Evolutionary conservation across 306 rosid species (phyloP).

Genomic region (Quercus robur): DNA sequence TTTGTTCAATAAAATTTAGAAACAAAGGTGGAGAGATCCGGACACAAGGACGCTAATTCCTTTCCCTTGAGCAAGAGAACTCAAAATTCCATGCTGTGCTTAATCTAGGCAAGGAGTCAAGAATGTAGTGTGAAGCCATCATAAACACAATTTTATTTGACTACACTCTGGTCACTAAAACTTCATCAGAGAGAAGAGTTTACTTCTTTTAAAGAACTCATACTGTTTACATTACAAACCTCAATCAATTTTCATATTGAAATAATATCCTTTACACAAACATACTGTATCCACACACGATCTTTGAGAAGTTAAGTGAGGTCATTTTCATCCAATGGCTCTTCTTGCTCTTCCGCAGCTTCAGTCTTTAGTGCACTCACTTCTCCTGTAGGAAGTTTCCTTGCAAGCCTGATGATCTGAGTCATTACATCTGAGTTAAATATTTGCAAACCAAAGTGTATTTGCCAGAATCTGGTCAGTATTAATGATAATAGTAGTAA

Average conservation of each 20-base stretch:
- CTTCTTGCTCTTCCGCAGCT: constrained; percentile 42
- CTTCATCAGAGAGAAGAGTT: no score
- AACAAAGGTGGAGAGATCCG: no score
- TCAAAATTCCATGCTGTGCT: no score
- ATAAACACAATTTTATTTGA: no score
- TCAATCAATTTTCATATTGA: background rate
- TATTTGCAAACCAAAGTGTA: background rate
- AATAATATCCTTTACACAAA: background rate
- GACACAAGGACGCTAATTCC: no score
- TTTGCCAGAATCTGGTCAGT: background rate
- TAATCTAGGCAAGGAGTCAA: no score
- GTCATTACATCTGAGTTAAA: constrained; percentile 13
- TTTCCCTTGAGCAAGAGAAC: no score
- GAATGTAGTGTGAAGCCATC: no score
- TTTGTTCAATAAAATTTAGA: no score
- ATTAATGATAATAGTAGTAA: background rate
- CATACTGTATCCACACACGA: background rate
- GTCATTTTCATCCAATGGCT: constrained; percentile 80
- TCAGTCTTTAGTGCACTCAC: constrained; percentile 51
- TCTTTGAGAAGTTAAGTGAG: constrained; percentile 45
- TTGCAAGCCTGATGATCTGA: constrained; percentile 85
- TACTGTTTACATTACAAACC: background rate
- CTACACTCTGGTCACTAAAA: no score
- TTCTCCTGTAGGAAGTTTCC: constrained; percentile 91
- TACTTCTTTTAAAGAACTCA: no score